Evolutionary conservation across 805 yeast species (phyloP).

Genomic region (Scheffersomyces ergatensis): DNA sequence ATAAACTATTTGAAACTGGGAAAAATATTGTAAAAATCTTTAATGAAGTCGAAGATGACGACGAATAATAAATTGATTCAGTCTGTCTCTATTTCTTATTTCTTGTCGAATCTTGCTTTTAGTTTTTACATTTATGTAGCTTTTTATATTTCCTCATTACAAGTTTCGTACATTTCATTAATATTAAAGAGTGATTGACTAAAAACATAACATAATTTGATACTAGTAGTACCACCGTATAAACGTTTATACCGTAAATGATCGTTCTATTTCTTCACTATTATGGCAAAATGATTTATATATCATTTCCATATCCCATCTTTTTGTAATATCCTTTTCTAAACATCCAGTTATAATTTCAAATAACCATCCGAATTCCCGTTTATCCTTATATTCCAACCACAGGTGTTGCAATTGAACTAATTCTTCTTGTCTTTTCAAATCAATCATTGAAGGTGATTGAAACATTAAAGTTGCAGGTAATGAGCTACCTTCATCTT

Average conservation of each 20-base stretch:
- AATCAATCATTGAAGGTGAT: constrained; percentile 16
- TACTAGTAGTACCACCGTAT: neutral
- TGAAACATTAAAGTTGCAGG: constrained; percentile 5
- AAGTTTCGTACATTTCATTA: constrained; percentile 1
- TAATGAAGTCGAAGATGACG: constrained; percentile 23
- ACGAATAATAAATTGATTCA: neutral
- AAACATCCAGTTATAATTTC: constrained; percentile 53
- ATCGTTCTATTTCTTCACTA: constrained; percentile 1
- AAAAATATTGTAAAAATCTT: constrained; percentile 69
- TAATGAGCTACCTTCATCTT: neutral
- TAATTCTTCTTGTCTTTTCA: constrained; percentile 14
- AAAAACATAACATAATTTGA: neutral
- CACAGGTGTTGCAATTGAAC: constrained; percentile 13
- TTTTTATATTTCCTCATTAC: neutral
- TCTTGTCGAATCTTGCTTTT: too few relatives aligned
- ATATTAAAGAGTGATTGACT: neutral
- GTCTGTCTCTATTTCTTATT: neutral
- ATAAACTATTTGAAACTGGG: constrained; percentile 44
- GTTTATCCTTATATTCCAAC: constrained; percentile 12
- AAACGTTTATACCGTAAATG: neutral
- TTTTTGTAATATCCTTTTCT: constrained; percentile 44
- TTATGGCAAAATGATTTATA: constrained; percentile 4
- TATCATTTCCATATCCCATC: constrained; percentile 50
- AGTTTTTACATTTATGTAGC: neutral
- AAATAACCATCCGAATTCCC: constrained; percentile 24